Evolutionary conservation across 495 filamentous ascomycete species (phyloP), one percentile per base, ranked within the genome.

Genomic region (Schizothecium vesticola): DNA sequence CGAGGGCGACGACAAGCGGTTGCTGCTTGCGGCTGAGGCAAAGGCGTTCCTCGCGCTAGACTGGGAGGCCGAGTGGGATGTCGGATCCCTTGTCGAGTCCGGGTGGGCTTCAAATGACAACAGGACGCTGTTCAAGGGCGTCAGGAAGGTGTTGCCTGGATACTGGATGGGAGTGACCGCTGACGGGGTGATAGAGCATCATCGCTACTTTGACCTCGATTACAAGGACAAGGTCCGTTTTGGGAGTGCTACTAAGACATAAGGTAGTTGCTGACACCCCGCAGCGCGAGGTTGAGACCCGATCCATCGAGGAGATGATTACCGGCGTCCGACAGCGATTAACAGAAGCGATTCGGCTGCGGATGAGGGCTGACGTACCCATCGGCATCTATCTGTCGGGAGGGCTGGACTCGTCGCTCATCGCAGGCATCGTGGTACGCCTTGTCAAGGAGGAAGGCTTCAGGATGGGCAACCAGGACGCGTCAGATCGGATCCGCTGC

Each of bases 341-440:
- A 55, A 71, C 83, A 0, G 83, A 86, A 21, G 72, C 84, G 1
- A 73, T 86, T 4, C 78, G 77, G 1, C 28, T 85, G 31, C 81
- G 84, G 12, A 75, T 86, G 29, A 77, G 83, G 23, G 84, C 84
- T 3, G 84, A 87, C 72, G 85, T 86, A 0, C 79, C 80, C 8
- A 75, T 87, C 8, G 84, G 84, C 1, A 74, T 87, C 57, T 85
- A 82, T 64, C 73, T 86, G 1, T 81, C 76, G 25, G 85, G 85
- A n/a, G 85, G 85, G 3, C 75, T 87, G 29, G 85, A 86, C 68
- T 84, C 81, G 6, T 83, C 83, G 0, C 77, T 79, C 8, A 73
- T 86, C 29, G 85, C 84, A 19, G 83, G 85, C 16, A 86, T 87
- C 71, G 81, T 81, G 24, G 77, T 77, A 1, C 76, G 85, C 67